Percentiles rank a stretch among this genome's conserved stretches.
Conservation (phyloP, 1,284 basidiomycete species). For the Sanghuangporus weigelae region DNA sequence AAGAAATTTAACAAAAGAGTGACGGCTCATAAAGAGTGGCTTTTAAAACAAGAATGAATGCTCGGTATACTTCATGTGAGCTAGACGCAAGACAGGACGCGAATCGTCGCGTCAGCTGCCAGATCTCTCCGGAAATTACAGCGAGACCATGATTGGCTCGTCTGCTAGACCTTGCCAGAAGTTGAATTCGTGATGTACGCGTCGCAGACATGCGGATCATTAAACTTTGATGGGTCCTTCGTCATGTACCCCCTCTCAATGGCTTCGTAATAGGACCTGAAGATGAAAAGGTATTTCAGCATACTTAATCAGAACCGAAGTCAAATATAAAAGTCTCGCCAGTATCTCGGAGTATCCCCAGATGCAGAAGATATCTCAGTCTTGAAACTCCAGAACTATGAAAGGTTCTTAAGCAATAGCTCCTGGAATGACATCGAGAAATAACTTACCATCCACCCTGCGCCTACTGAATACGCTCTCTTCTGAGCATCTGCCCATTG, state of each 20-base stretch:
- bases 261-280: conserved; percentile 71
- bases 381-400: conserved; percentile 76
- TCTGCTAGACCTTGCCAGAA: no score
- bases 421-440: not conserved
- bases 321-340: conserved; percentile 33
- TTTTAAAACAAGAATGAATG: no score
- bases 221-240: conserved; percentile 47
- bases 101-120: no score
- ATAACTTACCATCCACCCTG: conserved; percentile 63
- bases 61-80: no score
- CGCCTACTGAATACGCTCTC: conserved; percentile 51
- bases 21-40: no score
- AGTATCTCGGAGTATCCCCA: conserved; percentile 48
- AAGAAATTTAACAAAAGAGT: no score
- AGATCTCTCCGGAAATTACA: no score
- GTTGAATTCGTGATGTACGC: conserved; percentile 26
- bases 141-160: no score
- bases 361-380: conserved; percentile 51
- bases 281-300: not conserved
- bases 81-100: no score
- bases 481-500: conserved; percentile 80
- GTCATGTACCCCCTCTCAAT: conserved; percentile 56
- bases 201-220: conserved; percentile 59
- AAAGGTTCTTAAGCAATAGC: not conserved
- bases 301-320: no score